Conservation (phyloP, 2,329 filamentous ascomycete genomes). For the Pestalotiopsis sp. region DNA sequence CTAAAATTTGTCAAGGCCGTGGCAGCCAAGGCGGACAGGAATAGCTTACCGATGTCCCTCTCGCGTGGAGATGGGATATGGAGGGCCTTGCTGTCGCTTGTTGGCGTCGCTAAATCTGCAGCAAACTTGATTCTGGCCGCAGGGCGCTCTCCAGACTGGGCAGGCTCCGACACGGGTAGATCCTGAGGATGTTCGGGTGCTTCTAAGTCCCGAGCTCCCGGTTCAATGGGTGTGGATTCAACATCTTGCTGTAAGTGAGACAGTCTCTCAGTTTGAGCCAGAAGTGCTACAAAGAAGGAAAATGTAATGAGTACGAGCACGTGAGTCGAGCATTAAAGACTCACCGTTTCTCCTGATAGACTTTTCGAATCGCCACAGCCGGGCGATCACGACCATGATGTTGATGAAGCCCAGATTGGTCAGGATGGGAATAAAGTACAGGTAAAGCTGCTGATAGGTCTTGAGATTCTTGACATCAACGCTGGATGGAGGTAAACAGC, state of each 20-base stretch:
- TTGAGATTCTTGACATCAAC: slow-evolving; percentile 51
- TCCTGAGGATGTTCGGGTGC: neutral
- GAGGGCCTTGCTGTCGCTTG: neutral
- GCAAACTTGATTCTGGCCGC: neutral
- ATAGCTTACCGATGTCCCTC: neutral
- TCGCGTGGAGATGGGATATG: neutral
- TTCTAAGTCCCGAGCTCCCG: neutral
- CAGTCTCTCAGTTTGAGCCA: neutral
- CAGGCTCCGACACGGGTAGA: neutral
- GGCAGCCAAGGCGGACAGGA: neutral
- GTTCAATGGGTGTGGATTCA: neutral
- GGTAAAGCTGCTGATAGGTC: slow-evolving; percentile 53
- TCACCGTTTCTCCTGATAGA: slow-evolving; percentile 42
- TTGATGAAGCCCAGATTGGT: slow-evolving; percentile 54
- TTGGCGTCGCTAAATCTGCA: neutral
- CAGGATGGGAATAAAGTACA: slow-evolving; percentile 53
- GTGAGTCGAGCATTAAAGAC: slow-evolving; percentile 2
- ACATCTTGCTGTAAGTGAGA: neutral
- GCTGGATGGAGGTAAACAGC: slow-evolving; percentile 28
- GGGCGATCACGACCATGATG: slow-evolving; percentile 48
- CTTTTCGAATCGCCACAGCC: slow-evolving; percentile 52
- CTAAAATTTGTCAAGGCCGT: neutral
- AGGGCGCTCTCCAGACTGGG: neutral
- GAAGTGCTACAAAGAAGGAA: neutral
- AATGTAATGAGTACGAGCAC: neutral